Percentiles rank a stretch among this genome's conserved stretches.
Evolutionary conservation across 805 yeast species (phyloP).

Genomic region (Tetrapisispora fleetii): DNA sequence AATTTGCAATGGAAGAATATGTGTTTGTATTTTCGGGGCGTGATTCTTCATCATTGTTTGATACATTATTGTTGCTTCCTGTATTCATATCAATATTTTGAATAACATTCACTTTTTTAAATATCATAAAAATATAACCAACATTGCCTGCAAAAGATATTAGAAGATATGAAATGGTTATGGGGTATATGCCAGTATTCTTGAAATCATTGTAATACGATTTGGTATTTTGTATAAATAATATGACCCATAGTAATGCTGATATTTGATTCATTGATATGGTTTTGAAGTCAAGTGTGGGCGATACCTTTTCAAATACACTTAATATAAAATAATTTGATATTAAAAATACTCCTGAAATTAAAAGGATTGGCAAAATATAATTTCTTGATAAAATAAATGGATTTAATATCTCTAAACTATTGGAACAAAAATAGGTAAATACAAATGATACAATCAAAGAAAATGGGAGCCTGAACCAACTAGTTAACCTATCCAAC

Average conservation of each 20-base stretch:
- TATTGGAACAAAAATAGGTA: slow-evolving; percentile 30
- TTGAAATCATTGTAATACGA: slow-evolving; percentile 38
- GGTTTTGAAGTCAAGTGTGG: slow-evolving; percentile 52
- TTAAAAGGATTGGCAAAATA: slow-evolving; percentile 39
- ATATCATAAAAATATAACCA: slow-evolving; percentile 2
- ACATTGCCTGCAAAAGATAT: background rate
- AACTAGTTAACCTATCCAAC: slow-evolving; percentile 9
- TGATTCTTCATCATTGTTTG: background rate
- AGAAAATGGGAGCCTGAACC: slow-evolving; percentile 54
- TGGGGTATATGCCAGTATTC: slow-evolving; percentile 40
- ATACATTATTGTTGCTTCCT: background rate
- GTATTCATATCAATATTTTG: background rate
- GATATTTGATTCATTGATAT: slow-evolving; percentile 46
- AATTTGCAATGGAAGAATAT: background rate
- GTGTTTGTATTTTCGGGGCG: background rate
- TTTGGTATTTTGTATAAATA: slow-evolving; percentile 42
- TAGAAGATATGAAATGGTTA: slow-evolving; percentile 22
- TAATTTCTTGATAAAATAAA: slow-evolving; percentile 43
- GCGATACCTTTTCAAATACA: slow-evolving; percentile 29
- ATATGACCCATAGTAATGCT: slow-evolving; percentile 45
- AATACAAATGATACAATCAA: slow-evolving; percentile 36
- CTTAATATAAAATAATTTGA: slow-evolving; percentile 48
- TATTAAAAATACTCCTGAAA: slow-evolving; percentile 40
- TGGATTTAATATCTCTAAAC: slow-evolving; percentile 38
- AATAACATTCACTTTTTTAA: background rate